Conservation (phyloP, 73 alveolate genomes). For the Uronychia binucleata region DNA sequence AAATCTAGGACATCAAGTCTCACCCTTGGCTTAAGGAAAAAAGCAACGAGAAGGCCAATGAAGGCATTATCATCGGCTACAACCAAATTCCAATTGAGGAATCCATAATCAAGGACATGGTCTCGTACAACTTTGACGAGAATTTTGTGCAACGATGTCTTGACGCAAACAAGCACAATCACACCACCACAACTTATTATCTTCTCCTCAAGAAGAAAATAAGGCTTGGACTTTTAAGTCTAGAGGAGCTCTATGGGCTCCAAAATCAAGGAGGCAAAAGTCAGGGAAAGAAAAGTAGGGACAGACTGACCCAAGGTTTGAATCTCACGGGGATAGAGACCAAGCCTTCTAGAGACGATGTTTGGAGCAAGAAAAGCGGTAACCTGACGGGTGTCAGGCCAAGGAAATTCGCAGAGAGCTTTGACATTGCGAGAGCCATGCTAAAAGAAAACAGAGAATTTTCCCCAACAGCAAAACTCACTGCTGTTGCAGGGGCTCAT, state of each 20-base stretch:
- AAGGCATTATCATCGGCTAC: slow-evolving; percentile 86
- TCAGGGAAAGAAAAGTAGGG: no score
- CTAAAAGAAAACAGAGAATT: no score
- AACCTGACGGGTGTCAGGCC: no score
- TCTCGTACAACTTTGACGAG: slow-evolving; percentile 64
- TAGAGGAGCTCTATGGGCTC: background rate
- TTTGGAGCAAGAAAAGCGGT: no score
- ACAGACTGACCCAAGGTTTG: no score
- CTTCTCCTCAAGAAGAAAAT: slow-evolving; percentile 24
- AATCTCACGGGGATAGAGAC: no score
- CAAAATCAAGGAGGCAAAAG: no score
- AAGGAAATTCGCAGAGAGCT: no score
- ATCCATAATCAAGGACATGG: slow-evolving; percentile 65
- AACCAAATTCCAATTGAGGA: slow-evolving; percentile 90
- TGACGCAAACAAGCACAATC: slow-evolving; percentile 78
- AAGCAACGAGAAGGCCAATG: slow-evolving; percentile 27
- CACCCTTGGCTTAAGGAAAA: slow-evolving; percentile 92
- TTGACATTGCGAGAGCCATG: no score
- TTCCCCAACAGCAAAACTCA: no score
- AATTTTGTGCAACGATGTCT: slow-evolving; percentile 57
- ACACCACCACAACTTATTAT: slow-evolving; percentile 77
- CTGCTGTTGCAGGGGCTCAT: no score
- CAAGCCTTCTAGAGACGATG: no score
- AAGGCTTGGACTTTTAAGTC: background rate
- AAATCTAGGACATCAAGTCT: slow-evolving; percentile 74